Evolutionary conservation across 2,329 filamentous ascomycete genomes (phyloP).

Genomic region (Periconia digitata): DNA sequence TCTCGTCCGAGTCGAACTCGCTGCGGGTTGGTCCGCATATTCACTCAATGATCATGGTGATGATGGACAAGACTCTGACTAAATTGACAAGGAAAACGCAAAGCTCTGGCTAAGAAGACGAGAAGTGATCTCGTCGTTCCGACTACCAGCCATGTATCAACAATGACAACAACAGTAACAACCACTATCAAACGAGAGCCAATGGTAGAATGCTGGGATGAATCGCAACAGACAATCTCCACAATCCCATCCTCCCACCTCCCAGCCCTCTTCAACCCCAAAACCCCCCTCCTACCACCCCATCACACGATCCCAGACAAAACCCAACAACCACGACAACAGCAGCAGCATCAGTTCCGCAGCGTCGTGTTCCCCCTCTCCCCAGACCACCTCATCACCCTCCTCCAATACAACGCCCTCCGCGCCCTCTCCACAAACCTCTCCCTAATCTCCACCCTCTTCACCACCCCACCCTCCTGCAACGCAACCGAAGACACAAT

Average conservation of each 20-base stretch:
- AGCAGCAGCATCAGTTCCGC: background rate
- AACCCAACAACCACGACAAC: background rate
- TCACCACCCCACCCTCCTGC: background rate
- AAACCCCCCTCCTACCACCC: background rate
- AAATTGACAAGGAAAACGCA: constrained; percentile 7
- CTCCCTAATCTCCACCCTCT: constrained; percentile 12
- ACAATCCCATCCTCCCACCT: background rate
- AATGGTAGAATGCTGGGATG: constrained; percentile 4
- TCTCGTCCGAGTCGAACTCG: background rate
- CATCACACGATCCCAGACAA: background rate
- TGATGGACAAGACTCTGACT: too few species aligned
- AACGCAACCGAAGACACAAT: background rate
- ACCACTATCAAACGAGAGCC: constrained; percentile 1
- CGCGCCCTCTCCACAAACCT: constrained; percentile 38
- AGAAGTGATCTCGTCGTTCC: too few species aligned
- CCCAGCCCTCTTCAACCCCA: background rate
- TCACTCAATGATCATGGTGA: too few species aligned
- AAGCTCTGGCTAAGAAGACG: constrained; percentile 4
- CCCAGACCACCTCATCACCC: constrained; percentile 36
- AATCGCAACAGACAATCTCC: constrained; percentile 2
- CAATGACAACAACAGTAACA: too few species aligned
- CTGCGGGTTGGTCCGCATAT: too few species aligned
- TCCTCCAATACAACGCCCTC: constrained; percentile 44
- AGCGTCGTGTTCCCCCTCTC: constrained; percentile 8
- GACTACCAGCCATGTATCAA: too few species aligned